These are phyloP conservation scores for Boechera retrofracta DNA, from an alignment of 345 rosid genomes.

Conservation along the genomic window DNA sequence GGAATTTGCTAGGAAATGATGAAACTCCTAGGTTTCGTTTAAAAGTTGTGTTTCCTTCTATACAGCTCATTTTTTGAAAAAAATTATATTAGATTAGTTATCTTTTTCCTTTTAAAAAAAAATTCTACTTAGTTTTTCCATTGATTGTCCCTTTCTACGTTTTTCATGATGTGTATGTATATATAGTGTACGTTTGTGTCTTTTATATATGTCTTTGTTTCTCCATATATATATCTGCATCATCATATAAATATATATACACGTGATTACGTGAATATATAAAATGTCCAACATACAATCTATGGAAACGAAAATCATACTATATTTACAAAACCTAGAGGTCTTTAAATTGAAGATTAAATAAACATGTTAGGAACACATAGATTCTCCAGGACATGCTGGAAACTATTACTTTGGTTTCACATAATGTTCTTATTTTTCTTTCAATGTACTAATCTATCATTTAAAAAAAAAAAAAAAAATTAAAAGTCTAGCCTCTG, in stretches of 20 bases:
- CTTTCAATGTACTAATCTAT: not conserved
- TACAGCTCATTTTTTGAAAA: not conserved
- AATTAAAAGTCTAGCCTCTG: not conserved
- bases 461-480: not conserved
- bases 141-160: conserved; percentile 6
- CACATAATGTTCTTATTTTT: not conserved
- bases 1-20: conserved; percentile 25
- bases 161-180: not conserved
- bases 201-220: not conserved
- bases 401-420: conserved; percentile 13
- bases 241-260: not conserved
- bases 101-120: not conserved
- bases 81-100: not conserved
- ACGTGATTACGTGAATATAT: not conserved
- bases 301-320: not conserved
- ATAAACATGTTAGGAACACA: conserved; percentile 10
- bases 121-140: not conserved
- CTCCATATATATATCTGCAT: not conserved
- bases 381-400: conserved; percentile 8
- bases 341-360: conserved; percentile 1
- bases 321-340: conserved; percentile 17
- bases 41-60: conserved; percentile 16
- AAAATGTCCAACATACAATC: conserved; percentile 19
- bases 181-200: not conserved
- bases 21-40: conserved; percentile 11